Evolutionary conservation across 2,329 filamentous ascomycete genomes (phyloP).

Genomic region (Calycina marina): DNA sequence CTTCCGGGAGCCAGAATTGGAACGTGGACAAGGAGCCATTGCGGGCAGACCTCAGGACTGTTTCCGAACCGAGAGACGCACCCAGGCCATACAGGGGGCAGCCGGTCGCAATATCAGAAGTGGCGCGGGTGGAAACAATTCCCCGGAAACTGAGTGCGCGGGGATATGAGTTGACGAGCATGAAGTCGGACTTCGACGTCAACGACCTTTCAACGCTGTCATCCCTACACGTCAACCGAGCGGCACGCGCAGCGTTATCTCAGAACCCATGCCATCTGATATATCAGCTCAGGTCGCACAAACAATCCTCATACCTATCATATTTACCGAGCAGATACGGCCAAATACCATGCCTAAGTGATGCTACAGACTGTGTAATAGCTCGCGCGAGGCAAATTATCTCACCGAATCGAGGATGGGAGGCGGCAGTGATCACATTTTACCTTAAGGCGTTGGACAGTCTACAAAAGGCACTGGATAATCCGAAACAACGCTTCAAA

Average conservation of each 20-base stretch:
- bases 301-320: slow-evolving; percentile 18
- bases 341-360: slow-evolving; percentile 14
- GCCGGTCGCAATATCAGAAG: slow-evolving; percentile 3
- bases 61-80: neutral
- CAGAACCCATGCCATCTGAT: slow-evolving; percentile 13
- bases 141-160: slow-evolving; percentile 9
- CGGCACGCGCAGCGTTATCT: slow-evolving; percentile 12
- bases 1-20: neutral
- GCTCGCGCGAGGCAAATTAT: slow-evolving; percentile 17
- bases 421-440: slow-evolving; percentile 9
- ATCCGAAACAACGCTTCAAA: slow-evolving; percentile 10
- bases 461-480: slow-evolving; percentile 15
- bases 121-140: slow-evolving; percentile 1
- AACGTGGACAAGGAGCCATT: slow-evolving; percentile 1
- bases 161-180: slow-evolving; percentile 16
- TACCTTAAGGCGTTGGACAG: slow-evolving; percentile 15
- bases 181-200: slow-evolving; percentile 16
- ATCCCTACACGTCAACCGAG: slow-evolving; percentile 16
- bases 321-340: slow-evolving; percentile 18
- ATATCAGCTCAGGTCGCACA: slow-evolving; percentile 12
- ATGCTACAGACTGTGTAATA: slow-evolving; percentile 18
- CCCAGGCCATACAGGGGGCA: neutral
- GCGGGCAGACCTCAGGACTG: neutral
- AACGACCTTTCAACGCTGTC: slow-evolving; percentile 18
- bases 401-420: slow-evolving; percentile 7